Evolutionary conservation across 2,329 filamentous ascomycete species (phyloP).

Genomic region (Exophiala mesophila): DNA sequence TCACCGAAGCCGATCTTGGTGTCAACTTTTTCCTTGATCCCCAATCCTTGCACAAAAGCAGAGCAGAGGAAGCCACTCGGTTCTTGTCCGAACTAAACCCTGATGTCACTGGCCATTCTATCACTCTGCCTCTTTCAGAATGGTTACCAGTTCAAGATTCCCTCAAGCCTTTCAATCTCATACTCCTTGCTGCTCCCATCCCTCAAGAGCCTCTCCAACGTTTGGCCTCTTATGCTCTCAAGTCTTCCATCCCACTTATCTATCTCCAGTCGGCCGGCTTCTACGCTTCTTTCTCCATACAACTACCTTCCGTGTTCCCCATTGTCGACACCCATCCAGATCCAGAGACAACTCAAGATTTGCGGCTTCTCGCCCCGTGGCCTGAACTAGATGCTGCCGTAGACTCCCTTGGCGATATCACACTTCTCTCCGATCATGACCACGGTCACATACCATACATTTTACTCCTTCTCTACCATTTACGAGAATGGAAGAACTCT

Average conservation of each 20-base stretch:
- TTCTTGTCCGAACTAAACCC: slow-evolving; percentile 85
- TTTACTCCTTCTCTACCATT: slow-evolving; percentile 72
- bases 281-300: slow-evolving; percentile 81
- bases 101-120: slow-evolving; percentile 74
- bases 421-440: slow-evolving; percentile 67
- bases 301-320: slow-evolving; percentile 73
- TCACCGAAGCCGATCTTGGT: slow-evolving; percentile 79
- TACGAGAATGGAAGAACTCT: slow-evolving; percentile 70
- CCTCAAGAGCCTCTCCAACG: slow-evolving; percentile 47
- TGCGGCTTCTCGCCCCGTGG: slow-evolving; percentile 83
- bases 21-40: slow-evolving; percentile 97
- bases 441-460: slow-evolving; percentile 92
- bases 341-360: slow-evolving; percentile 74
- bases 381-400: slow-evolving; percentile 68
- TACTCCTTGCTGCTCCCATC: slow-evolving; percentile 58
- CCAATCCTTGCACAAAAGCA: slow-evolving; percentile 65
- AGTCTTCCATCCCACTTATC: slow-evolving; percentile 66
- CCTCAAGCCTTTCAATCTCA: slow-evolving; percentile 51
- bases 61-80: slow-evolving; percentile 72
- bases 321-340: slow-evolving; percentile 96
- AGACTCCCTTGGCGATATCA: slow-evolving; percentile 60
- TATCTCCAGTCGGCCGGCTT: slow-evolving; percentile 87
- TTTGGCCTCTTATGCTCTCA: slow-evolving; percentile 47
- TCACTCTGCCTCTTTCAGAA: slow-evolving; percentile 41
- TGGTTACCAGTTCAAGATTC: slow-evolving; percentile 37